These are phyloP conservation scores for Ganoderma meredithae DNA, from an alignment of 1,284 basidiomycete genomes.

Conservation along the genomic window DNA sequence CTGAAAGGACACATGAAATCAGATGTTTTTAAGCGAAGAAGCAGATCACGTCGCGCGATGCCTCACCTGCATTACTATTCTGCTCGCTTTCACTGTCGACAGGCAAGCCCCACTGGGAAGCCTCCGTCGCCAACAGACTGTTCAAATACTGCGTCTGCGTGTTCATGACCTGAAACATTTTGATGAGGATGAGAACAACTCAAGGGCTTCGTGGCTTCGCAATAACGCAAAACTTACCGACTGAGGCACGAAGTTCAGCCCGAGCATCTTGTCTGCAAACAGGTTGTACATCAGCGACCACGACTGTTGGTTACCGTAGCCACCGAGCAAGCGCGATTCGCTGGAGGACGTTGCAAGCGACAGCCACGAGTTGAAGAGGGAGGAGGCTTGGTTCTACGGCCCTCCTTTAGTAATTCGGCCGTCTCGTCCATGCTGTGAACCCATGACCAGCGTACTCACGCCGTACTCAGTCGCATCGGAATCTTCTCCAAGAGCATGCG, in stretches of 20 bases:
- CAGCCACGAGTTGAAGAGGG: slow-evolving; percentile 35
- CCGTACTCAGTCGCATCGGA: slow-evolving; percentile 56
- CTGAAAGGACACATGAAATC: slow-evolving; percentile 16
- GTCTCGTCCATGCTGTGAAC: neutral
- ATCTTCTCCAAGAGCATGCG: slow-evolving; percentile 54
- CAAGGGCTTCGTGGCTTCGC: too few species aligned
- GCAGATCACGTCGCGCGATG: slow-evolving; percentile 15
- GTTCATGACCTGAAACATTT: slow-evolving; percentile 11
- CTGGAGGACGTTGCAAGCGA: slow-evolving; percentile 45
- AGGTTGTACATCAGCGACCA: slow-evolving; percentile 75
- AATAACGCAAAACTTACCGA: slow-evolving; percentile 28
- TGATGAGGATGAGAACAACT: too few species aligned
- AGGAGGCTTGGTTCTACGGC: slow-evolving; percentile 28
- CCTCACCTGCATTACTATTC: slow-evolving; percentile 25
- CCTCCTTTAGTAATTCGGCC: neutral
- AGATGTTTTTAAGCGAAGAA: too few species aligned
- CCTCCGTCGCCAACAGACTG: slow-evolving; percentile 12
- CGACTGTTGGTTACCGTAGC: slow-evolving; percentile 53
- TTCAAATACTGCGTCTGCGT: slow-evolving; percentile 24
- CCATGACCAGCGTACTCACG: slow-evolving; percentile 40
- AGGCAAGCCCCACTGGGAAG: slow-evolving; percentile 27
- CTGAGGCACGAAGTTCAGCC: slow-evolving; percentile 31
- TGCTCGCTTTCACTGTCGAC: slow-evolving; percentile 25
- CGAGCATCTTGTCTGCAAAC: slow-evolving; percentile 66
- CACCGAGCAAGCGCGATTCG: slow-evolving; percentile 44